phyloP scores from a whole-genome alignment of 2,329 filamentous ascomycete genomes.

The Aspergillus arachidicola region DNA sequence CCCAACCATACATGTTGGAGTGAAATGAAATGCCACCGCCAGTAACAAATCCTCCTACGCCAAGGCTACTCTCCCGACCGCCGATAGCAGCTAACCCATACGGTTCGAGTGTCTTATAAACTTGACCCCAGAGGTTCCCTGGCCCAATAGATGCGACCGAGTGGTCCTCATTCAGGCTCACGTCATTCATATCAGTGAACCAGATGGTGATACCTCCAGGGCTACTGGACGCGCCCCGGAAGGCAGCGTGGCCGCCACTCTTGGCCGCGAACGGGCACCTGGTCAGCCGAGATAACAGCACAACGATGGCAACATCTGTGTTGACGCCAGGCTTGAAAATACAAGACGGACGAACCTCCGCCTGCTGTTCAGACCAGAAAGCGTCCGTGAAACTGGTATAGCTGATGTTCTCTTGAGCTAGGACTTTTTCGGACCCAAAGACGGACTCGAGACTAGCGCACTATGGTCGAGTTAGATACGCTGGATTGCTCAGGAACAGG shows the following conservation, averaged over 20 bases:
- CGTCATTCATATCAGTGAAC: conserved; percentile 32
- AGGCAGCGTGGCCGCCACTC: conserved; percentile 61
- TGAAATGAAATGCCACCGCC: conserved; percentile 39
- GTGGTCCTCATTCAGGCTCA: conserved; percentile 32
- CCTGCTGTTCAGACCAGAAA: conserved; percentile 44
- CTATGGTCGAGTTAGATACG: neutral
- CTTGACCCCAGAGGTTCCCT: conserved; percentile 38
- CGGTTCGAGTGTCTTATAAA: conserved; percentile 36
- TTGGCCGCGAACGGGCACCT: conserved; percentile 56
- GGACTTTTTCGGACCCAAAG: conserved; percentile 19
- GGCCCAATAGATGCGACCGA: conserved; percentile 33
- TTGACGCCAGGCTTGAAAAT: conserved; percentile 34
- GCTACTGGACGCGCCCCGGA: conserved; percentile 56
- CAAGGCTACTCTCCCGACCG: conserved; percentile 30
- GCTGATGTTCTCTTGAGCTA: conserved; percentile 17
- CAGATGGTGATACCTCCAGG: conserved; percentile 42
- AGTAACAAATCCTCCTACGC: conserved; percentile 25
- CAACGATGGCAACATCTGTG: conserved; percentile 33
- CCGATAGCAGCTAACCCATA: conserved; percentile 36
- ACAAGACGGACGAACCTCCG: conserved; percentile 35
- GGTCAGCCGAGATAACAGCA: conserved; percentile 34
- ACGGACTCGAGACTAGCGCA: neutral
- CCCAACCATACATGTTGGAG: conserved; percentile 36
- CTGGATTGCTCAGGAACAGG: neutral
- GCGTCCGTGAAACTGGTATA: conserved; percentile 25